Evolutionary conservation across 768 basidiomycete genomes (phyloP), one percentile per base, ranked within the genome.

Genomic region (Boletus vinaceobasis): DNA sequence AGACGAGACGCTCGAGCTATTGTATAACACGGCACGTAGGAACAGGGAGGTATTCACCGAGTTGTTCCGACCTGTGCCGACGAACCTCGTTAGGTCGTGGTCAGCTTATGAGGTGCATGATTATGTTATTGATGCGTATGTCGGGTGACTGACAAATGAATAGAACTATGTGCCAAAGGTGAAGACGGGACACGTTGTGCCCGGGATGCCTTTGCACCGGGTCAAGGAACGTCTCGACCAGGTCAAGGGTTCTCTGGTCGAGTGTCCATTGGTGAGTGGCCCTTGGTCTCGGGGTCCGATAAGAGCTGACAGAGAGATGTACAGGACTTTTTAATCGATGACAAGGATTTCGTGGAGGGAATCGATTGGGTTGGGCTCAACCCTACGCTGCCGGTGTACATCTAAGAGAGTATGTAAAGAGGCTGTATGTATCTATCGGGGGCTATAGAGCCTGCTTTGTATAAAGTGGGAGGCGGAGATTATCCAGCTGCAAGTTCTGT

Each of bases 11-110:
- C 61, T 81, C 7, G 56, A 74, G 8, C 72, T 93, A 7, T 87
- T 86, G 85, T 79, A 76, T 38, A 75, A 74, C 35, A 93, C 89
- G 0, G 94, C 93, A 17, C 77, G 79, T 55, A 80, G 73, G 73
- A 98, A 98, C 68, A 77, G 91, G 51, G 87, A 90, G 66, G 79
- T 94, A 52, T 96, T 93, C 62, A 86, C 88, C 5, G 90, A 92
- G 72, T 63, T 94, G 31, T 97, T 96, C 78, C 79, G 85, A 38
- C 86, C 89, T n/a, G 83, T 92, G 15, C 93, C 93, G 4, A 87
- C 85, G 13, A 93, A 97, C 71, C 71, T 87, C 27, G 87, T 95
- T 47, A 79, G 85, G 57, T 78, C 79, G 52, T 94, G 90, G 92
- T 73, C 79, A 9, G 81, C 83, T 5, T 96, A 94, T 66, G 85